These are phyloP conservation scores for Themeda triandra DNA, from an alignment of 176 grass and related monocot genomes.

Conservation along the genomic window DNA sequence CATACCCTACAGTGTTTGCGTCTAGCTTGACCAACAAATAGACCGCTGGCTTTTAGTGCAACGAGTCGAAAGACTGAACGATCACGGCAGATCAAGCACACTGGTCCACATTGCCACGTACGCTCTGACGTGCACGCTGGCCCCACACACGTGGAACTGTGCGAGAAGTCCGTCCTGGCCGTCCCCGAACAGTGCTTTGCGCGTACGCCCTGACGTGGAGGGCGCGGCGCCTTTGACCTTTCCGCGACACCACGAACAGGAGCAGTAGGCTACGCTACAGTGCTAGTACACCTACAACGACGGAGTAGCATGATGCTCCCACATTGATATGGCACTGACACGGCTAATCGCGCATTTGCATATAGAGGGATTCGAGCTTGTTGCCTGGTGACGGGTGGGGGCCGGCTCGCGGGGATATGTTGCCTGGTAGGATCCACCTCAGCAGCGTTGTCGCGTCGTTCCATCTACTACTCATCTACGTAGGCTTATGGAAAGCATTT, in stretches of 20 bases:
- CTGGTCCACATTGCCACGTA: background rate
- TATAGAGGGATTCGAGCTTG: too few relatives aligned
- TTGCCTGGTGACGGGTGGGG: constrained; percentile 11
- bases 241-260: background rate
- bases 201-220: background rate
- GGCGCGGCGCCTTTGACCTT: background rate
- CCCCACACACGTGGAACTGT: background rate
- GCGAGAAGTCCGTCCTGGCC: background rate
- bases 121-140: background rate
- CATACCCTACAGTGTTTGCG: too few relatives aligned
- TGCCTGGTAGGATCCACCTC: constrained; percentile 32
- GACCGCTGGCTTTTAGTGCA: background rate
- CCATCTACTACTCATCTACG: too few relatives aligned
- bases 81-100: too few relatives aligned
- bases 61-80: background rate
- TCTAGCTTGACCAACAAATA: too few relatives aligned
- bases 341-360: too few relatives aligned
- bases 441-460: constrained; percentile 10
- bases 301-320: too few relatives aligned
- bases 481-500: background rate
- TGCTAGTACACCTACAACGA: too few relatives aligned
- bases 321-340: too few relatives aligned
- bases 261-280: too few relatives aligned
- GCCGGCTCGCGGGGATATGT: background rate
- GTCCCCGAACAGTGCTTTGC: background rate